Percentiles rank a stretch among this genome's conserved stretches.
phyloP scores from a whole-genome alignment of 805 yeast species.

The Monosporozyma aquatica region DNA sequence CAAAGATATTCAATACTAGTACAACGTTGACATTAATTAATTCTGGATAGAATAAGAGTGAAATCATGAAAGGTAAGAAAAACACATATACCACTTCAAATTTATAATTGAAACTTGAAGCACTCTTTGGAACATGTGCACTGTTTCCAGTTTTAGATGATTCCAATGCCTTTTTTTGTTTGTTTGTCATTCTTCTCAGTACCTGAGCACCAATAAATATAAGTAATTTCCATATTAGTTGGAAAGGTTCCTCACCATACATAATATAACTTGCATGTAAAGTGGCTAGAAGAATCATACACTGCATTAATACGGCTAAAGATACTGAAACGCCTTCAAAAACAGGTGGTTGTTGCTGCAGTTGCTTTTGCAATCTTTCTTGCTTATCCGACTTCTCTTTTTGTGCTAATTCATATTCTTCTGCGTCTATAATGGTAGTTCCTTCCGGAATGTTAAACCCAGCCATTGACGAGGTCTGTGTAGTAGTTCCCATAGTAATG shows the following conservation, averaged over 20 bases:
- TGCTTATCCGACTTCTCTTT: neutral
- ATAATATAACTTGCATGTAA: slow-evolving; percentile 1
- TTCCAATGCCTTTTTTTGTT: neutral
- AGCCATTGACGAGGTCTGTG: neutral
- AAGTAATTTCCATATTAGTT: slow-evolving; percentile 2
- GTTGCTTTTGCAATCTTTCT: neutral
- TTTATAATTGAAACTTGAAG: slow-evolving; percentile 9
- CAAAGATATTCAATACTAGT: slow-evolving; percentile 26
- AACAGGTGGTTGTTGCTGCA: neutral
- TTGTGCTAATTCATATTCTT: neutral
- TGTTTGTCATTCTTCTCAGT: neutral
- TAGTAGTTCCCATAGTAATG: too few relatives aligned
- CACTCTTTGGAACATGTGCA: neutral
- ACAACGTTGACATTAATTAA: slow-evolving; percentile 26
- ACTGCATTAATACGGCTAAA: slow-evolving; percentile 2
- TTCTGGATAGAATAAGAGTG: slow-evolving; percentile 21
- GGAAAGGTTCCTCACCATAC: slow-evolving; percentile 1
- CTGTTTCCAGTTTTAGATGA: neutral
- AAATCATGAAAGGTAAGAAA: slow-evolving; percentile 28
- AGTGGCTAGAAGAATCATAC: slow-evolving; percentile 2
- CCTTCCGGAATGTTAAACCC: neutral
- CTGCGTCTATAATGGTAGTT: neutral
- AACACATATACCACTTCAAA: slow-evolving; percentile 31
- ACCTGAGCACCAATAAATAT: slow-evolving; percentile 4
- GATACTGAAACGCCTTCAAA: neutral